A percentile compares a stretch with the other conserved stretches of the same genome.
phyloP scores from a whole-genome alignment of 352 stramenopile genomes.

The Pythium phragmiticola region DNA sequence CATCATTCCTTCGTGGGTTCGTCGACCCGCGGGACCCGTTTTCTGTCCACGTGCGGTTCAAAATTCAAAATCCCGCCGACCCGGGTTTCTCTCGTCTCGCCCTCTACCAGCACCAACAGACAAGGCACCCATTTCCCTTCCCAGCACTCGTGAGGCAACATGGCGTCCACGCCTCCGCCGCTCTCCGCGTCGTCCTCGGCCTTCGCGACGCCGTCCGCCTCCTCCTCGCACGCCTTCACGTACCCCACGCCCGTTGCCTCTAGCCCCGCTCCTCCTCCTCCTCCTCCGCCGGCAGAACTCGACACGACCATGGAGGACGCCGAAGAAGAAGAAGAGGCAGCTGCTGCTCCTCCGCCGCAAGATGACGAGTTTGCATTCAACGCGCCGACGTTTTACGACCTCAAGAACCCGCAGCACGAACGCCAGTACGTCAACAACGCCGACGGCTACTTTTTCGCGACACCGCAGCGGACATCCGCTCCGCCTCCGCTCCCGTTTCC shows the following conservation, averaged over 20 bases:
- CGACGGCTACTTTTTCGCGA: conserved; percentile 72
- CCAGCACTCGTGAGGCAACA: neutral
- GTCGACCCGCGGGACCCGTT: neutral
- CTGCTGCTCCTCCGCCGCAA: neutral
- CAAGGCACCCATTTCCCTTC: conserved; percentile 2
- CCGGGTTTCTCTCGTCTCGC: neutral
- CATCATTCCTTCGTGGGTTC: conserved; percentile 3
- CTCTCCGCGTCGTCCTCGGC: neutral
- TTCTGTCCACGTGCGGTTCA: conserved; percentile 13
- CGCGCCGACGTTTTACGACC: conserved; percentile 80
- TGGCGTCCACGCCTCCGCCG: conserved; percentile 12
- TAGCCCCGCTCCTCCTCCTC: neutral
- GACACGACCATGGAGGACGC: conserved; percentile 38
- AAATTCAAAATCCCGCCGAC: conserved; percentile 23
- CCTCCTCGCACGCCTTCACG: neutral
- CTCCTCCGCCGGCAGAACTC: conserved; percentile 9
- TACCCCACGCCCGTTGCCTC: conserved; percentile 16
- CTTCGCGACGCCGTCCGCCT: conserved; percentile 1
- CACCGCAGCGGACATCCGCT: conserved; percentile 5
- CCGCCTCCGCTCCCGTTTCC: neutral
- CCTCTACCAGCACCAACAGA: conserved; percentile 3
- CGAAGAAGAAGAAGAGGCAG: conserved; percentile 28
- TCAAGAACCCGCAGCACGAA: conserved; percentile 71
- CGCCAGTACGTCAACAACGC: conserved; percentile 82
- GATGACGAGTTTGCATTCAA: conserved; percentile 81